Percentiles rank a stretch among this genome's conserved stretches.
Evolutionary conservation across 192 early-diverging fungal genomes (phyloP).

Genomic region (Backusella mclennaniae): DNA sequence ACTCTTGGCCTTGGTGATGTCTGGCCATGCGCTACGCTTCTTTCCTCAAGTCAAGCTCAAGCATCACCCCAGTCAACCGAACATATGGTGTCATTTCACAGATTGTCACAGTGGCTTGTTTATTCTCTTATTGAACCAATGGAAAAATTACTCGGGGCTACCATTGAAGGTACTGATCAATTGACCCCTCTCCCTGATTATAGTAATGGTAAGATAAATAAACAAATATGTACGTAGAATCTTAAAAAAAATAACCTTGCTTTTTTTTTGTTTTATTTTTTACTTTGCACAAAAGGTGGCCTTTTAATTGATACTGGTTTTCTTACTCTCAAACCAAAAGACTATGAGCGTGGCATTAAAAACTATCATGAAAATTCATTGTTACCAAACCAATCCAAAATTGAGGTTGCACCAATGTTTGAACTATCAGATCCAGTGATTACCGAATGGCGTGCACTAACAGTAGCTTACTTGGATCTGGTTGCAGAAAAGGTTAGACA

Average conservation of each 20-base stretch:
- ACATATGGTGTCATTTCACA: slow-evolving; percentile 80
- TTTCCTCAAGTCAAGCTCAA: background rate
- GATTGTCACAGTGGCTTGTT: slow-evolving; percentile 92
- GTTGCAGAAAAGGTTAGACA: slow-evolving; percentile 66
- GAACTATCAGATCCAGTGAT: slow-evolving; percentile 79
- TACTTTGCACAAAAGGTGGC: slow-evolving; percentile 53
- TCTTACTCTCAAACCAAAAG: slow-evolving; percentile 54
- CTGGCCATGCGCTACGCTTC: slow-evolving; percentile 36
- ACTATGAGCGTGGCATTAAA: slow-evolving; percentile 55
- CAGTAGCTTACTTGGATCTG: slow-evolving; percentile 75
- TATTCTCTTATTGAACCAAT: slow-evolving; percentile 90
- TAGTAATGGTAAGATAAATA: slow-evolving; percentile 58
- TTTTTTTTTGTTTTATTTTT: background rate
- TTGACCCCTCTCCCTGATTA: slow-evolving; percentile 89
- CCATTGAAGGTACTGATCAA: slow-evolving; percentile 58
- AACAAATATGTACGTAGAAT: slow-evolving; percentile 20
- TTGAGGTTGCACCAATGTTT: slow-evolving; percentile 66
- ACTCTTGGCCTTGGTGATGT: slow-evolving; percentile 47
- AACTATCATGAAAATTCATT: slow-evolving; percentile 47
- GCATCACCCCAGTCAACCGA: slow-evolving; percentile 21
- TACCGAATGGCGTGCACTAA: slow-evolving; percentile 93
- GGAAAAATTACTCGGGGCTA: slow-evolving; percentile 44
- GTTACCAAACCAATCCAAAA: slow-evolving; percentile 33
- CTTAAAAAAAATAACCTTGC: background rate
- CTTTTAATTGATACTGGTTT: slow-evolving; percentile 87